These are phyloP conservation scores for Marasmius sp. DNA, from an alignment of 1,284 basidiomycete species.

Conservation along the genomic window DNA sequence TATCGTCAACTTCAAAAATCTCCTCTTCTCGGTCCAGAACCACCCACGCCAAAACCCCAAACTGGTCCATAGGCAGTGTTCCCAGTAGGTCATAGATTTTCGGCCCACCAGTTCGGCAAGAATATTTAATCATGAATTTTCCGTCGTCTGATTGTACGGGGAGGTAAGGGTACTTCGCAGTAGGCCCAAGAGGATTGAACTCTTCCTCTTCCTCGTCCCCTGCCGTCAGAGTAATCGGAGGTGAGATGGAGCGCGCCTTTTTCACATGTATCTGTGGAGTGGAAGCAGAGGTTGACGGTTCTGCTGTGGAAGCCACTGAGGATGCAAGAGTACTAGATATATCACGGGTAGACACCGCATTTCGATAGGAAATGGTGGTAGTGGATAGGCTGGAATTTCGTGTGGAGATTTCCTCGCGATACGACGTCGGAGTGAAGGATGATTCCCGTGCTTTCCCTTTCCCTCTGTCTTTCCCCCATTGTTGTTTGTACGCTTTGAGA, in stretches of 20 bases:
- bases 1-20: constrained; percentile 64
- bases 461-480: not conserved
- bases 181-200: constrained; percentile 48
- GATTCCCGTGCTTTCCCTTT: not conserved
- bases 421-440: not conserved
- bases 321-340: not conserved
- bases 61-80: constrained; percentile 54
- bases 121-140: constrained; percentile 45
- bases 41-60: constrained; percentile 64
- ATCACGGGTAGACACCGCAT: not conserved
- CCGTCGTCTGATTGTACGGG: constrained; percentile 46
- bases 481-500: not conserved
- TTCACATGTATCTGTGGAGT: constrained; percentile 29
- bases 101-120: constrained; percentile 64
- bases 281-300: constrained; percentile 29
- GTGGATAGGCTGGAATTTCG: too few species aligned
- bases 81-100: constrained; percentile 63
- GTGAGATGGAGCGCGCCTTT: too few species aligned
- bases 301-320: constrained; percentile 19
- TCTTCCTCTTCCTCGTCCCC: constrained; percentile 7
- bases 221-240: too few species aligned
- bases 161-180: constrained; percentile 51
- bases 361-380: too few species aligned
- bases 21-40: constrained; percentile 72
- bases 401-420: too few species aligned